Base-by-base conservation (phyloP, 768 basidiomycete genomes). In the Crassisporium funariophilum region DNA sequence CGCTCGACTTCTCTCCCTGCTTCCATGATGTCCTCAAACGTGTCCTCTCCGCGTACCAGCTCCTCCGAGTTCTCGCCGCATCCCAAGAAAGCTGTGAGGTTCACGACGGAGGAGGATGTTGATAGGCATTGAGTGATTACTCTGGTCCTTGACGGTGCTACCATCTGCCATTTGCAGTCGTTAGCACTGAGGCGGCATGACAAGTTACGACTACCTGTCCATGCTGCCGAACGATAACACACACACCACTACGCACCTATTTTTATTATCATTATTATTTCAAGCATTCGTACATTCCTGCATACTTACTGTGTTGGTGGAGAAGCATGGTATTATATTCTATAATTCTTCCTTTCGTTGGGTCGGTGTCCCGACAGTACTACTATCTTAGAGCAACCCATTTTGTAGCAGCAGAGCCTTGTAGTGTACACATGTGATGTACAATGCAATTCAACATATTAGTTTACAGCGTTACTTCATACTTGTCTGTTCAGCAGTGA, bases 71-170 rank as follows among this genome's bases (percentile, higher is more conserved):
- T 62, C 44, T n/a, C n/a, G n/a, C 58, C 53, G 12, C 49, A 73
- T 0, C 77, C 73, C 13, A 78, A 77, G 52, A 85, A 85, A 59
- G 79, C 76, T 2, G 83, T 85, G 27, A 75, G 83, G 38, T 85
- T 85, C 62, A 78, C 78, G n/a, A 67, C 72, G 19, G 70, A 74
- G 50, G 65, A 70, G 40, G 63, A 64, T 35, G 50, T 41, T 39
- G 56, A 54, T 12, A 49, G 45, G 44, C 50, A 52, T 22, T 55
- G 44, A 44, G 4, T 42, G 41, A 36, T 48, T 33, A 34, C 31
- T 47, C 12, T 31, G 3, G 2, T 31, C 11, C 29, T 10, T 5
- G 29, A n/a, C 2, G 27, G n/a, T n/a, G n/a, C n/a, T n/a, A n/a
- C n/a, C n/a, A n/a, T n/a, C n/a, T n/a, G n/a, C n/a, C n/a, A n/a